Conservation (phyloP, 208 protist species). For the Endotrypanum monterogeii region DNA sequence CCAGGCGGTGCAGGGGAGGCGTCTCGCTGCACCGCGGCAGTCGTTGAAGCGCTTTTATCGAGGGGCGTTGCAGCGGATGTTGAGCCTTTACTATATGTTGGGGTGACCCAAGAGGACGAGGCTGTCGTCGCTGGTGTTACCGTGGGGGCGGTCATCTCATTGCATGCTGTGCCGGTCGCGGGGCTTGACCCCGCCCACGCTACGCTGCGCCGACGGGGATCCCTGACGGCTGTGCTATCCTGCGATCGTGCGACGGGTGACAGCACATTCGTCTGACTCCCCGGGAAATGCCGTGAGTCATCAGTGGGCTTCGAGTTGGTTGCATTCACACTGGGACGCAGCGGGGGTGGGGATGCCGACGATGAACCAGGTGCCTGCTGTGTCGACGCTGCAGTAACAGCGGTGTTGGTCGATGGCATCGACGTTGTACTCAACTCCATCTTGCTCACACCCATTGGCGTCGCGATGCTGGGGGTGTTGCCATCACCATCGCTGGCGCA, state of each 20-base stretch:
- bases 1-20: not conserved
- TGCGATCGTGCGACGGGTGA: not conserved
- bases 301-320: not conserved
- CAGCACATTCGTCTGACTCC: not conserved
- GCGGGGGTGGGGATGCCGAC: not conserved
- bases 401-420: not conserved
- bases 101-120: slow-evolving; percentile 9
- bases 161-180: not conserved
- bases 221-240: slow-evolving; percentile 7
- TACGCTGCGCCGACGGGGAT: slow-evolving; percentile 9
- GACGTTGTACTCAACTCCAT: not conserved
- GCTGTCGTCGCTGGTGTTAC: not conserved
- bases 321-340: slow-evolving; percentile 10
- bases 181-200: not conserved
- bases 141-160: not conserved
- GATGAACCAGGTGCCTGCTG: not conserved
- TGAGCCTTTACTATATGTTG: not conserved
- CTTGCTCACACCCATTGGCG: not conserved
- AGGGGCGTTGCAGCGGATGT: not conserved
- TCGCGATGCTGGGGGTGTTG: not conserved
- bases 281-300: not conserved
- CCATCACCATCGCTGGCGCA: not conserved
- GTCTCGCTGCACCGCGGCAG: not conserved
- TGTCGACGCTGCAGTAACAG: not conserved
- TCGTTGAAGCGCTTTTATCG: not conserved